Conservation (phyloP, 768 basidiomycete species). For the Auriscalpium orientale region DNA sequence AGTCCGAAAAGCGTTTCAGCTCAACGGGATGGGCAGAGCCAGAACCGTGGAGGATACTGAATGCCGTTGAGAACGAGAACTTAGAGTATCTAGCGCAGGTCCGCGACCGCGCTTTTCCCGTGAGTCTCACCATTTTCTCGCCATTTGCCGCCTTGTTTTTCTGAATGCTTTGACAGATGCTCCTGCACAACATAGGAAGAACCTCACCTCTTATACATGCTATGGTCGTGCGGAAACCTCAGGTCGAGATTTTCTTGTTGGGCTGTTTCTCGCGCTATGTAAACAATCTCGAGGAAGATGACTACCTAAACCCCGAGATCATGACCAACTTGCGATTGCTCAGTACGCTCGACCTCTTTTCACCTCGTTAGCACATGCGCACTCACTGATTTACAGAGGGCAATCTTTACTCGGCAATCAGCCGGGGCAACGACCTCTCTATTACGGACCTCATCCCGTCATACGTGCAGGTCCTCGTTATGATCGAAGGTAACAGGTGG, state of each 20-base stretch:
- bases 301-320: conserved; percentile 61
- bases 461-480: conserved; percentile 89
- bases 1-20: conserved; percentile 5
- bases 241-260: conserved; percentile 78
- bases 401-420: conserved; percentile 89
- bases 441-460: conserved; percentile 85
- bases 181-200: conserved; percentile 80
- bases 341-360: conserved; percentile 36
- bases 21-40: not conserved
- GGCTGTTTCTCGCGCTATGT: conserved; percentile 91
- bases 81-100: conserved; percentile 78
- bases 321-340: conserved; percentile 70
- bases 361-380: not conserved
- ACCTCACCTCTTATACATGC: conserved; percentile 88
- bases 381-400: conserved; percentile 35
- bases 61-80: conserved; percentile 82
- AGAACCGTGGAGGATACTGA: conserved; percentile 61
- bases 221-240: conserved; percentile 68
- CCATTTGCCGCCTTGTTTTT: not conserved
- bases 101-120: conserved; percentile 72
- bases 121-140: conserved; percentile 29
- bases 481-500: conserved; percentile 95
- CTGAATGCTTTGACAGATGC: conserved; percentile 36
- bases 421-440: conserved; percentile 73
- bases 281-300: conserved; percentile 79